phyloP scores from a whole-genome alignment of 2,329 filamentous ascomycete genomes.

The Trichoderma hamatum region DNA sequence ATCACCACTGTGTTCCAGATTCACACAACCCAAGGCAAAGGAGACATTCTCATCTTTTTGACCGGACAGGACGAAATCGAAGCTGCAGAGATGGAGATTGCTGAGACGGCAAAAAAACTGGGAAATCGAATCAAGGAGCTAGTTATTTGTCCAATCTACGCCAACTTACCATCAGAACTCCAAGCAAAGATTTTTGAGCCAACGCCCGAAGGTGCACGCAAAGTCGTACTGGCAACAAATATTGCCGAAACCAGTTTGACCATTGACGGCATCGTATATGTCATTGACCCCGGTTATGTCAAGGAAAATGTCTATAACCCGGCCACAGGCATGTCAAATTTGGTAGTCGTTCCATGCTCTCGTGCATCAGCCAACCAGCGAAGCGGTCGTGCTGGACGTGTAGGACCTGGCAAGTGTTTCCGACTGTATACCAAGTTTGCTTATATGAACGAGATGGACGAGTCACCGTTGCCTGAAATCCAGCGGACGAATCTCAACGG shows the following conservation, averaged over 20 bases:
- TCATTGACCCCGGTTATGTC: constrained; percentile 92
- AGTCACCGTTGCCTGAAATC: constrained; percentile 90
- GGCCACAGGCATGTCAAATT: constrained; percentile 85
- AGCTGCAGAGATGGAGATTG: constrained; percentile 78
- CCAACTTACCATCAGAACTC: constrained; percentile 85
- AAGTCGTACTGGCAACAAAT: constrained; percentile 93
- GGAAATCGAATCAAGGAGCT: constrained; percentile 84
- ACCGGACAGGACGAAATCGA: constrained; percentile 98
- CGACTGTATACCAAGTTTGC: constrained; percentile 91
- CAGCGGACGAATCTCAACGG: constrained; percentile 85
- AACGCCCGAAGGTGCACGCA: constrained; percentile 80
- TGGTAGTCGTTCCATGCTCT: constrained; percentile 89
- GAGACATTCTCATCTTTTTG: constrained; percentile 92
- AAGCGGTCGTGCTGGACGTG: constrained; percentile 88
- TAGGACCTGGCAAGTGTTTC: constrained; percentile 91
- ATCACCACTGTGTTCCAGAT: constrained; percentile 96
- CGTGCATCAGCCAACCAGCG: constrained; percentile 91
- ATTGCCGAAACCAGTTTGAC: constrained; percentile 96
- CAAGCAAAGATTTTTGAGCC: constrained; percentile 95
- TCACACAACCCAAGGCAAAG: constrained; percentile 79
- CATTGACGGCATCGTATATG: constrained; percentile 93
- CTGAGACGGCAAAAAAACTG: constrained; percentile 84
- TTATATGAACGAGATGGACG: constrained; percentile 92
- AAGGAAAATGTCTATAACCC: constrained; percentile 96
- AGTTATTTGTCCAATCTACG: constrained; percentile 91